These are phyloP conservation scores for Xylariaceae sp. DNA, from an alignment of 2,329 filamentous ascomycete genomes.

Conservation along the genomic window DNA sequence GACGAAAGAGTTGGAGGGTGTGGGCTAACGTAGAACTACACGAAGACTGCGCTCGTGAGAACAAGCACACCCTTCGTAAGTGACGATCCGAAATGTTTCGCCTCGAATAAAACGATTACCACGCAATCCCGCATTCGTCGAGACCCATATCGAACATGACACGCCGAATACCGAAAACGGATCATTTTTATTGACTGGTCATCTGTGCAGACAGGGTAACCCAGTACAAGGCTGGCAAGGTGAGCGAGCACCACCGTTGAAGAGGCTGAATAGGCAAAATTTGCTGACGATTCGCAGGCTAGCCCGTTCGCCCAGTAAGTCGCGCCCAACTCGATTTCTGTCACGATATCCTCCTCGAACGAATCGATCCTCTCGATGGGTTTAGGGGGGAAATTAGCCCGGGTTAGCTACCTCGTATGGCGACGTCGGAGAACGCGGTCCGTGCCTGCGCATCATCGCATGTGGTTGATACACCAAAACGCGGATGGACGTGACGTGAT, in stretches of 20 bases:
- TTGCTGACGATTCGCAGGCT: constrained; percentile 7
- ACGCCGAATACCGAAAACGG: neutral
- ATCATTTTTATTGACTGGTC: constrained; percentile 4
- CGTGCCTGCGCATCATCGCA: too few species aligned
- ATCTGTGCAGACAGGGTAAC: constrained; percentile 16
- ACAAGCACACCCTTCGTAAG: constrained; percentile 22
- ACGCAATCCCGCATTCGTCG: neutral
- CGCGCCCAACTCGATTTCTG: neutral
- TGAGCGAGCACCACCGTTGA: constrained; percentile 5
- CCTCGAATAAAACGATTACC: neutral
- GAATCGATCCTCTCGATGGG: too few species aligned
- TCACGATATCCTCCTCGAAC: neutral
- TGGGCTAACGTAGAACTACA: constrained; percentile 3
- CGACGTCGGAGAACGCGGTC: too few species aligned
- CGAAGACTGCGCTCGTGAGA: constrained; percentile 18
- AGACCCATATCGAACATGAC: neutral
- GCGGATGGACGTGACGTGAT: too few species aligned
- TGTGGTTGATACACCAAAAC: neutral
- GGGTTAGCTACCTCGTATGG: too few species aligned
- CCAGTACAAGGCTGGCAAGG: constrained; percentile 22
- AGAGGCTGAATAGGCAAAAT: neutral
- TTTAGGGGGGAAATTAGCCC: too few species aligned
- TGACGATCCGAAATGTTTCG: constrained; percentile 1
- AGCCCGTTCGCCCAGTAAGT: constrained; percentile 21
- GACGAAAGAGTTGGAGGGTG: neutral